Conservation (phyloP, 2,329 filamentous ascomycete genomes). For the Penicillium sp. region DNA sequence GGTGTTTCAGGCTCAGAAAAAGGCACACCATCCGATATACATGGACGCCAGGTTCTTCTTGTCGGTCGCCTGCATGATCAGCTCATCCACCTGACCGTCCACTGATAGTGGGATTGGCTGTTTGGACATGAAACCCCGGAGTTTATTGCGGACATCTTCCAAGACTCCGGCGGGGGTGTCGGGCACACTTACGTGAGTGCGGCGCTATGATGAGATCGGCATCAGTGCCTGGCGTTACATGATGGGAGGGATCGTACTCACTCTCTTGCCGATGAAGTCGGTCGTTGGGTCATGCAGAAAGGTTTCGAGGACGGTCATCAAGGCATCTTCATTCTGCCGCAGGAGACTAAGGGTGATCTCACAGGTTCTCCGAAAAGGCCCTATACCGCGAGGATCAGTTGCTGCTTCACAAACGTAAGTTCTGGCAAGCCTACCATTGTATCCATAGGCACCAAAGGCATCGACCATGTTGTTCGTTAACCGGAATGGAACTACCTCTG, state of each 20-base stretch:
- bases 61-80: constrained; percentile 84
- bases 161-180: constrained; percentile 76
- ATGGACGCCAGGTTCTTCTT: constrained; percentile 78
- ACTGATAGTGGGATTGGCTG: constrained; percentile 92
- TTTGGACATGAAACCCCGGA: constrained; percentile 76
- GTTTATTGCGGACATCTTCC: constrained; percentile 82
- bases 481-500: constrained; percentile 91
- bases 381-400: constrained; percentile 17
- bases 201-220: constrained; percentile 40
- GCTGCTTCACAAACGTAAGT: neutral
- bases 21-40: constrained; percentile 94
- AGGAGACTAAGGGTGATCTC: constrained; percentile 84
- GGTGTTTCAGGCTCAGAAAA: constrained; percentile 49
- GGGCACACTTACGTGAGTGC: constrained; percentile 53
- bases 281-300: constrained; percentile 97
- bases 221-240: neutral
- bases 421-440: constrained; percentile 58
- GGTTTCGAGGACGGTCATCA: constrained; percentile 96
- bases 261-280: constrained; percentile 77
- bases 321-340: constrained; percentile 86
- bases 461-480: constrained; percentile 98
- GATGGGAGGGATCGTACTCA: constrained; percentile 21
- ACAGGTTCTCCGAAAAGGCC: constrained; percentile 85
- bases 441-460: constrained; percentile 91
- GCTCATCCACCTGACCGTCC: constrained; percentile 93